Evolutionary conservation across 768 basidiomycete species (phyloP).

Genomic region (Mrakia blollopis): DNA sequence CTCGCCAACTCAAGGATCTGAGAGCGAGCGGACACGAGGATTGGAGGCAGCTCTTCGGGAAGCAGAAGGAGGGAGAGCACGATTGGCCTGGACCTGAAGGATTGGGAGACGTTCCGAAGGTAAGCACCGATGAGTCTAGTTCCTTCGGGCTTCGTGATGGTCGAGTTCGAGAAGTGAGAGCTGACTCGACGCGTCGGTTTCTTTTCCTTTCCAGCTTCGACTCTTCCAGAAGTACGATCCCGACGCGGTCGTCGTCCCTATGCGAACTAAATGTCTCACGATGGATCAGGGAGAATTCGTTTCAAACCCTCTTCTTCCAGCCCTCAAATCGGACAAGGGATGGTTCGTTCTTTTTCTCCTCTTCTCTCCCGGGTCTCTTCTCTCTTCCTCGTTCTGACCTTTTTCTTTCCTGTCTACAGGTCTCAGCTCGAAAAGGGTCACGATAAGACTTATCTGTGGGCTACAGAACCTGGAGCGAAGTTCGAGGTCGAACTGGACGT

Average conservation of each 20-base stretch:
- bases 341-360: not conserved
- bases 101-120: not conserved
- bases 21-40: not conserved
- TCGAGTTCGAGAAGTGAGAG: too few species aligned
- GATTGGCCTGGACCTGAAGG: slow-evolving; percentile 1
- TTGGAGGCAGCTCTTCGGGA: not conserved
- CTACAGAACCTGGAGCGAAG: not conserved
- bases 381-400: not conserved
- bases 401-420: not conserved
- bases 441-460: slow-evolving; percentile 16
- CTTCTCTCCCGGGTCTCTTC: not conserved
- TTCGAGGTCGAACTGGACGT: slow-evolving; percentile 10
- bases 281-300: slow-evolving; percentile 3
- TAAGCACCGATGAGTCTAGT: not conserved
- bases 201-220: not conserved
- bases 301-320: slow-evolving; percentile 2
- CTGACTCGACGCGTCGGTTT: not conserved
- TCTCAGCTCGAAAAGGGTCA: not conserved
- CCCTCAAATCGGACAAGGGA: not conserved
- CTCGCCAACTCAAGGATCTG: not conserved
- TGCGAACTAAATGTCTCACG: not conserved
- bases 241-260: not conserved
- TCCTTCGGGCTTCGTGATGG: too few species aligned
- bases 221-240: not conserved
- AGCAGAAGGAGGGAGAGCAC: not conserved